Percentiles rank a stretch among this genome's conserved stretches.
phyloP scores from a whole-genome alignment of 371 early-diverging fungal genomes.

The Mucor piriformis region DNA sequence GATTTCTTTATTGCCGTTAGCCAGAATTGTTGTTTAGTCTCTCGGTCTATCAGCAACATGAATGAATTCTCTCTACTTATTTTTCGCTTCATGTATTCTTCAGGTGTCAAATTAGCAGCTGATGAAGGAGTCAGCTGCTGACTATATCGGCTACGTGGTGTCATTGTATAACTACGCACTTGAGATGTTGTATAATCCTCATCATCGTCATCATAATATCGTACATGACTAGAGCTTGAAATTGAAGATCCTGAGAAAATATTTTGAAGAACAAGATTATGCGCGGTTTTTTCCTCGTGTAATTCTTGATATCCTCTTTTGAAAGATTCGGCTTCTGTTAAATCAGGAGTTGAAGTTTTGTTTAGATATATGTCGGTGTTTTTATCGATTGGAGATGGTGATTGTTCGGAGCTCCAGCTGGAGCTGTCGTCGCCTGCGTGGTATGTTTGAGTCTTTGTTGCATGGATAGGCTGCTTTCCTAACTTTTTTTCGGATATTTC shows the following conservation, averaged over 20 bases:
- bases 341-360: neutral
- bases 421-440: neutral
- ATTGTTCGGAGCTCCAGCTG: neutral
- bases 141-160: slow-evolving; percentile 8
- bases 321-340: slow-evolving; percentile 13
- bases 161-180: neutral
- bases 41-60: slow-evolving; percentile 8
- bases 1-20: slow-evolving; percentile 6
- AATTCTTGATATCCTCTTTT: slow-evolving; percentile 1
- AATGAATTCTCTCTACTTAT: slow-evolving; percentile 11
- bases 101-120: slow-evolving; percentile 6
- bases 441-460: neutral
- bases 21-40: slow-evolving; percentile 15
- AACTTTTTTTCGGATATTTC: neutral
- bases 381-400: neutral
- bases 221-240: slow-evolving; percentile 3
- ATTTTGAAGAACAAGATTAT: slow-evolving; percentile 1
- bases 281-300: neutral
- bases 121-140: slow-evolving; percentile 12
- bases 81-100: slow-evolving; percentile 7
- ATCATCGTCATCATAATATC: slow-evolving; percentile 12
- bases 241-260: neutral
- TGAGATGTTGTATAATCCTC: neutral
- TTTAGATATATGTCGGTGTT: neutral
- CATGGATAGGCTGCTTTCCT: slow-evolving; percentile 9